Percentiles rank a stretch among this genome's conserved stretches.
These are phyloP conservation scores for Urochloa ruziziensis DNA, from an alignment of 176 grass and related monocot genomes.

Conservation along the genomic window DNA sequence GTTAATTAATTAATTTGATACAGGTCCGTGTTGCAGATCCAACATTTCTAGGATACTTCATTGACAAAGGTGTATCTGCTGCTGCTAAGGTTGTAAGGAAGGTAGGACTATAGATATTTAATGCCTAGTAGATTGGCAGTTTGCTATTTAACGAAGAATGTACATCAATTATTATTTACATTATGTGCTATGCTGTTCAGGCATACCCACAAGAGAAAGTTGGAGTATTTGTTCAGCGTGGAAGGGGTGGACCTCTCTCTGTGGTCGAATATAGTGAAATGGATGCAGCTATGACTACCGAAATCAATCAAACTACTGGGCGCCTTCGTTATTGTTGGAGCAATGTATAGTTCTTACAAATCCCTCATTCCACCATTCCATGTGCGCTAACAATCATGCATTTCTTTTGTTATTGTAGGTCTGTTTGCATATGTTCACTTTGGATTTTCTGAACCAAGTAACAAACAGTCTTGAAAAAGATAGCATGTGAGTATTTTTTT, in stretches of 20 bases:
- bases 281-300: constrained; percentile 65
- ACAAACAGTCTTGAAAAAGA: constrained; percentile 88
- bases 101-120: constrained; percentile 36
- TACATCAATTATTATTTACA: neutral
- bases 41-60: constrained; percentile 82
- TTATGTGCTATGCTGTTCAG: constrained; percentile 34
- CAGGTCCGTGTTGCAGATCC: constrained; percentile 92
- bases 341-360: constrained; percentile 54
- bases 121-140: constrained; percentile 9
- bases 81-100: constrained; percentile 83
- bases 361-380: neutral
- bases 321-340: constrained; percentile 85
- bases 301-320: constrained; percentile 84
- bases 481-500: constrained; percentile 70
- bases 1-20: constrained; percentile 38
- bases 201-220: constrained; percentile 77
- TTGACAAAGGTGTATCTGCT: constrained; percentile 71
- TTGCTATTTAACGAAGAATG: constrained; percentile 21
- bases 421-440: constrained; percentile 89
- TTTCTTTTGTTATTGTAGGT: constrained; percentile 52
- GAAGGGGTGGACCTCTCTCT: constrained; percentile 68
- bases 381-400: neutral
- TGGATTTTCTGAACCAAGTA: constrained; percentile 94
- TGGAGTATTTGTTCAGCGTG: constrained; percentile 83
- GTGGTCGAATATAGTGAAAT: constrained; percentile 91